Evolutionary conservation across 2,329 filamentous ascomycete species (phyloP).

Genomic region (Scleromitrula shiraiana): DNA sequence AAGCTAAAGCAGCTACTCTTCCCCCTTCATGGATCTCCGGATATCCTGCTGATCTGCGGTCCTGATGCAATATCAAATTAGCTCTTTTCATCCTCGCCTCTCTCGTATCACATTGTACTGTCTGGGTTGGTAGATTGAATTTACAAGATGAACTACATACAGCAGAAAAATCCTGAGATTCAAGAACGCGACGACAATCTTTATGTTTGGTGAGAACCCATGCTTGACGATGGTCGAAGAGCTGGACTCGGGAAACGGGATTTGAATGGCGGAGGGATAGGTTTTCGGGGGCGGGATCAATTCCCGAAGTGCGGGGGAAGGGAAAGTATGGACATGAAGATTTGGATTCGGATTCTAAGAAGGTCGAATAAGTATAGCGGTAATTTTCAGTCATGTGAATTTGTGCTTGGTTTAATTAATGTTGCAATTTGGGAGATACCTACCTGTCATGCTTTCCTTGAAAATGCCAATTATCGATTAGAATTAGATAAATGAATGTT

Average conservation of each 20-base stretch:
- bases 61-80: conserved; percentile 17
- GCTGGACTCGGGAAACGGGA: conserved; percentile 37
- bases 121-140: too few relatives aligned
- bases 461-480: too few relatives aligned
- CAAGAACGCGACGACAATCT: conserved; percentile 38
- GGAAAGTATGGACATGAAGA: conserved; percentile 32
- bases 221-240: conserved; percentile 39
- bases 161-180: conserved; percentile 39
- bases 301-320: conserved; percentile 32
- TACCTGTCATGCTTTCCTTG: too few relatives aligned
- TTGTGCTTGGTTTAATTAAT: too few relatives aligned
- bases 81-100: too few relatives aligned
- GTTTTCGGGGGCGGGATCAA: conserved; percentile 38
- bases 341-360: too few relatives aligned
- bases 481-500: too few relatives aligned
- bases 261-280: conserved; percentile 35
- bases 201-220: conserved; percentile 43
- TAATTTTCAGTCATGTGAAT: too few relatives aligned
- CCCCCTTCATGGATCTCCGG: conserved; percentile 40
- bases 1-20: conserved; percentile 38
- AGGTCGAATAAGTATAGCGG: too few relatives aligned
- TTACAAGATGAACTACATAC: background rate
- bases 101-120: too few relatives aligned
- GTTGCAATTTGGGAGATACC: too few relatives aligned
- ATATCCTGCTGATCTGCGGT: conserved; percentile 37